These are phyloP conservation scores for Kondoa subrosea DNA, from an alignment of 768 basidiomycete genomes.

Conservation along the genomic window DNA sequence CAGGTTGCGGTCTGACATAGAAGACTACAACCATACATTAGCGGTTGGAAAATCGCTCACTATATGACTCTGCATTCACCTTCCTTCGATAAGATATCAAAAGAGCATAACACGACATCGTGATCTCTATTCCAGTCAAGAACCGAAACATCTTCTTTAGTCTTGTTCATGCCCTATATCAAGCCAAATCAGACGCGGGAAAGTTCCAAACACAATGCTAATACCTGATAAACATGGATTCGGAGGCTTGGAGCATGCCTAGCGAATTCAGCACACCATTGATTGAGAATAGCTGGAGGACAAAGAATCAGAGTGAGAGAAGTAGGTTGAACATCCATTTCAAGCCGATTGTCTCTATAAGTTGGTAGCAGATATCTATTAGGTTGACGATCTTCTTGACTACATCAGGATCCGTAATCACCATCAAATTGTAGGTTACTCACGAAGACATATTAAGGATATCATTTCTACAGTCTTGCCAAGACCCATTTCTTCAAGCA, in stretches of 20 bases:
- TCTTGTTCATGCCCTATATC: not conserved
- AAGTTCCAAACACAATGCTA: conserved; percentile 1
- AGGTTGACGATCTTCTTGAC: conserved; percentile 11
- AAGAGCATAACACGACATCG: conserved; percentile 27
- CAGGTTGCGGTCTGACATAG: conserved; percentile 22
- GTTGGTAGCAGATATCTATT: conserved; percentile 14
- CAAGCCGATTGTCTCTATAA: conserved; percentile 17
- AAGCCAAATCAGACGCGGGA: conserved; percentile 1
- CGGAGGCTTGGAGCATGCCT: conserved; percentile 32
- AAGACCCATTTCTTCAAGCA: conserved; percentile 37
- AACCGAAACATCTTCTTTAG: not conserved
- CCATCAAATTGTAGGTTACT: conserved; percentile 18
- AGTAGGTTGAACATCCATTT: conserved; percentile 23
- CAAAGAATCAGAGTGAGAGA: conserved; percentile 34
- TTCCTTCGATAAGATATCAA: conserved; percentile 24
- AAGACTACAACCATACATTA: too few relatives aligned
- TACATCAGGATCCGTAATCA: too few relatives aligned
- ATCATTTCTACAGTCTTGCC: conserved; percentile 37
- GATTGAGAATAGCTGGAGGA: conserved; percentile 32
- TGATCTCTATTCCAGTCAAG: conserved; percentile 8
- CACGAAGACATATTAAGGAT: conserved; percentile 30
- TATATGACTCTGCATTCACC: too few relatives aligned
- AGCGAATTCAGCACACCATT: conserved; percentile 34
- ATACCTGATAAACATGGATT: conserved; percentile 33
- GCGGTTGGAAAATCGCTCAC: too few relatives aligned